Evolutionary conservation across 768 basidiomycete species (phyloP), one percentile per base, ranked within the genome.

Genomic region (Xerocomellus intermedius): DNA sequence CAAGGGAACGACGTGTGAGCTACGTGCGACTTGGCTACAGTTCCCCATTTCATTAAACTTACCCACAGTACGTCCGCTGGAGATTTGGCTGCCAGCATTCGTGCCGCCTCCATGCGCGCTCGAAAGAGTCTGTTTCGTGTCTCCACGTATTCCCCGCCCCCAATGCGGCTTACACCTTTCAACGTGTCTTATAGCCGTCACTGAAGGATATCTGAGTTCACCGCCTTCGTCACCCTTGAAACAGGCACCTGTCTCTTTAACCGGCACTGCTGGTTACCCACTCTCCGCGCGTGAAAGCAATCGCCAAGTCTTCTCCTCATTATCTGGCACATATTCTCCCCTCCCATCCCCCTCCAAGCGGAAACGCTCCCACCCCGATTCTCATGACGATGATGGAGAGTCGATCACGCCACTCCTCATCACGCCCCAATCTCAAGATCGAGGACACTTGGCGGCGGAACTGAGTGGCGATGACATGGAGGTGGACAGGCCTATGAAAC

Each of bases 171-270:
- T 48, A 68, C 65, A 56, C 68, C 63, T 59, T 59, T 38, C 56
- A 52, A 63, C 65, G 58, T 59, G 54, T 64, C 55, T 50, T 60
- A 22, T 59, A 87, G 85, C 74, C 65, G 86, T 87, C 47, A 74
- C 73, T 21, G 81, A 87, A 68, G 86, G 86, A 52, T 87, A 87
- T 74, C 78, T 47, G 75, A 78, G 48, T 67, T 72, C 57, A 77
- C 78, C 50, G 64, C 60, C 69, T 50, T 63, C 61, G n/a, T 64
- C 62, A 52, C 65, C 52, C 59, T 57, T 66, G 60, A 73, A 72
- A 63, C 68, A 63, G 60, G 59, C 58, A 62, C 57, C 63, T 43
- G 50, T 63, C 50, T 45, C 58, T 52, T 47, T 54, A 50, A 52
- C 67, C 54, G 53, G 47, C 59, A 54, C 54, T 22, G 48, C 46